Evolutionary conservation across 495 filamentous ascomycete species (phyloP).

Genomic region (Xylaria flabelliformis): DNA sequence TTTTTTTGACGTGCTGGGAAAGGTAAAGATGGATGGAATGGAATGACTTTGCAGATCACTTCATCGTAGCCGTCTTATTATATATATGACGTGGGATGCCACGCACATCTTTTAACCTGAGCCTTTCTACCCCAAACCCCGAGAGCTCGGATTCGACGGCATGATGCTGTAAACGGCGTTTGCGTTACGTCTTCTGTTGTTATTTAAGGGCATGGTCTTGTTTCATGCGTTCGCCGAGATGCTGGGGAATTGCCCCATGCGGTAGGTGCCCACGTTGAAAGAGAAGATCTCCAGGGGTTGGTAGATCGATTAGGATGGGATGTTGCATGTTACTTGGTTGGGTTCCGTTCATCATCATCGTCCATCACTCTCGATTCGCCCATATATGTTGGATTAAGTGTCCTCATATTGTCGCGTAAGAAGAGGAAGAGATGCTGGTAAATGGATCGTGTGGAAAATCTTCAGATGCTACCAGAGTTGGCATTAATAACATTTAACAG

Average conservation of each 20-base stretch:
- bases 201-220: conserved; percentile 12
- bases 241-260: neutral
- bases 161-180: neutral
- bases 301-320: neutral
- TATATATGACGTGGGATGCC: neutral
- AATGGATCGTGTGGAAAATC: neutral
- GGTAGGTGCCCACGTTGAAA: conserved; percentile 8
- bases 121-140: neutral
- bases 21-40: neutral
- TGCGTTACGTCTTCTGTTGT: neutral
- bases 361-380: neutral
- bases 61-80: neutral
- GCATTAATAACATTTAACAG: neutral
- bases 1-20: neutral
- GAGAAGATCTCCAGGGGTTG: conserved; percentile 4
- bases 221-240: conserved; percentile 2
- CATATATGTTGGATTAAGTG: neutral
- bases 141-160: neutral
- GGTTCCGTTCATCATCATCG: neutral
- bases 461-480: neutral
- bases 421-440: neutral
- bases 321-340: neutral
- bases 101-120: neutral
- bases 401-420: neutral
- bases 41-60: neutral